phyloP scores from a whole-genome alignment of 306 rosid genomes.

The Pyrus bretschneideri region DNA sequence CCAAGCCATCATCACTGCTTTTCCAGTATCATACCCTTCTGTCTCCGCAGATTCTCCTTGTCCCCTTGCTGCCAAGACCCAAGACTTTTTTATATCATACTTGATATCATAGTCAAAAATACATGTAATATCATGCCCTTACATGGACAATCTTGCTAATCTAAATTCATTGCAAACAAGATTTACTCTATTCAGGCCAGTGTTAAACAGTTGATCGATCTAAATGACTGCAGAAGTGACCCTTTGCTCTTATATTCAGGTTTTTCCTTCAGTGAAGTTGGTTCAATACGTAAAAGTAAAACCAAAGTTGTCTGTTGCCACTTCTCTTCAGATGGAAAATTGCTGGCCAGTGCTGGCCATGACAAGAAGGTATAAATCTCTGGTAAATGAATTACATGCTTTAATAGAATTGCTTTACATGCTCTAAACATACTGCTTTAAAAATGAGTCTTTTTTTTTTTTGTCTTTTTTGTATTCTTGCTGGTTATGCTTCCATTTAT shows the following conservation, averaged over 20 bases:
- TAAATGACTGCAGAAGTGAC: constrained; percentile 15
- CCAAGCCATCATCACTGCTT: neutral
- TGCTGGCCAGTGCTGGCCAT: constrained; percentile 95
- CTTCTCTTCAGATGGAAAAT: constrained; percentile 94
- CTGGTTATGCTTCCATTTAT: neutral
- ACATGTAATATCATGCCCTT: too few species aligned
- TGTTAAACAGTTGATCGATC: constrained; percentile 6
- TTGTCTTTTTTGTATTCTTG: neutral
- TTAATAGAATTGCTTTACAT: neutral
- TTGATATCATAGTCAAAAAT: neutral
- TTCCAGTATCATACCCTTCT: neutral
- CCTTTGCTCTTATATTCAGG: constrained; percentile 39
- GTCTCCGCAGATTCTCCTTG: neutral
- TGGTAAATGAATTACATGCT: constrained; percentile 18
- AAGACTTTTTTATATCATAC: neutral
- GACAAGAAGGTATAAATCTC: constrained; percentile 75
- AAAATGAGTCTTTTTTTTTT: neutral
- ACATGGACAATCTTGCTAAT: neutral
- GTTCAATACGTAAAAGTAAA: constrained; percentile 74
- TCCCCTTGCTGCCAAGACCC: neutral
- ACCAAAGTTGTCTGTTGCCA: constrained; percentile 88
- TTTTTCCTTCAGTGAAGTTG: constrained; percentile 69
- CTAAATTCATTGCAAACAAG: neutral
- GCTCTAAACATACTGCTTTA: neutral
- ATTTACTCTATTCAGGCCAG: neutral